These are phyloP conservation scores for Cylindrodendrum hubeiense DNA, from an alignment of 2,329 filamentous ascomycete species.

Conservation along the genomic window DNA sequence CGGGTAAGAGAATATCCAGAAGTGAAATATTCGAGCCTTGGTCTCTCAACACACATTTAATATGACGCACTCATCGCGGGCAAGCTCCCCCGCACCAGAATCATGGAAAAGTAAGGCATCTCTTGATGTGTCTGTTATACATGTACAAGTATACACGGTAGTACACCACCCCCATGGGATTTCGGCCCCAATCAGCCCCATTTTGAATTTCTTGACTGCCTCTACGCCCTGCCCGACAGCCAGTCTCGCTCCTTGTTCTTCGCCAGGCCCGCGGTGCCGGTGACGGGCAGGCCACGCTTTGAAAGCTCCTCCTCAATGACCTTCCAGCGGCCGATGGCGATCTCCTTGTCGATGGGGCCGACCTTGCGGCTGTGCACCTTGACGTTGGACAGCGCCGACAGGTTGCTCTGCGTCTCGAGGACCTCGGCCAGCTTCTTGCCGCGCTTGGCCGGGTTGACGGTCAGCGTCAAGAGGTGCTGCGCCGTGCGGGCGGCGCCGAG, in stretches of 20 bases:
- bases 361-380: slow-evolving; percentile 73
- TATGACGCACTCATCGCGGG: background rate
- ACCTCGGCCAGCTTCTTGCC: slow-evolving; percentile 73
- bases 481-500: slow-evolving; percentile 69
- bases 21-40: background rate
- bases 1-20: background rate
- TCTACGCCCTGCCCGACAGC: slow-evolving; percentile 54
- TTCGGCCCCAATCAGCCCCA: slow-evolving; percentile 16
- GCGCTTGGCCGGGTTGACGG: slow-evolving; percentile 67
- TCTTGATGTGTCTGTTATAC: slow-evolving; percentile 46
- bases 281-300: slow-evolving; percentile 70
- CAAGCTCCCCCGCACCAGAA: background rate
- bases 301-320: slow-evolving; percentile 78
- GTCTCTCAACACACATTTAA: background rate
- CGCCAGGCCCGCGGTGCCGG: slow-evolving; percentile 56
- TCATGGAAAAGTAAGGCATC: slow-evolving; percentile 30
- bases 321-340: slow-evolving; percentile 81
- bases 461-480: slow-evolving; percentile 65
- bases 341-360: slow-evolving; percentile 79
- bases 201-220: slow-evolving; percentile 13
- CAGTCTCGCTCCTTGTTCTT: slow-evolving; percentile 60
- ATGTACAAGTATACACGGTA: slow-evolving; percentile 48
- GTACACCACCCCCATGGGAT: slow-evolving; percentile 32
- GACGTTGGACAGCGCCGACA: slow-evolving; percentile 75
- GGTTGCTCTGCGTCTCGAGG: slow-evolving; percentile 60